Conservation (phyloP, 139 green algal species). For the Chlorella ohadii region DNA sequence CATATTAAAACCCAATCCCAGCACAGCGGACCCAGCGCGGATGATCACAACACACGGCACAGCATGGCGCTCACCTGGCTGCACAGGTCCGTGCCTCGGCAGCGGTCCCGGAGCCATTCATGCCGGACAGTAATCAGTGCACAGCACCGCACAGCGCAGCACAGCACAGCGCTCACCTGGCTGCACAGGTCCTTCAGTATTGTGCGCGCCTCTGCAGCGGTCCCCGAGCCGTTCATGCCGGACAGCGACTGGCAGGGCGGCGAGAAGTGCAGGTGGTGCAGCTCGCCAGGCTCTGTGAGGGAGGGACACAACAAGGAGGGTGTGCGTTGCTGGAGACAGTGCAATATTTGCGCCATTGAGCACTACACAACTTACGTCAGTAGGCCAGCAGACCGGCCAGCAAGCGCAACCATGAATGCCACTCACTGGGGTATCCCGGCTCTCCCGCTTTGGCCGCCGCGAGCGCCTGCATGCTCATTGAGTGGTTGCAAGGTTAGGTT, state of each 20-base stretch:
- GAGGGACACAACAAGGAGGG: background rate
- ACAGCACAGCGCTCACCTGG: background rate
- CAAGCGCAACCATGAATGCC: too few species aligned
- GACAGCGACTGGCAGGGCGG: conserved; percentile 17
- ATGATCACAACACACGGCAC: background rate
- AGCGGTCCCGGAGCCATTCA: background rate
- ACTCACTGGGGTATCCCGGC: background rate
- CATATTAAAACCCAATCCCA: too few species aligned
- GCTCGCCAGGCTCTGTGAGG: background rate
- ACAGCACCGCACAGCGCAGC: too few species aligned
- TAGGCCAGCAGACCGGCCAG: too few species aligned
- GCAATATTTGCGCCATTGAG: too few species aligned
- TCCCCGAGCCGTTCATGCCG: background rate
- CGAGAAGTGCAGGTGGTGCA: conserved; percentile 4
- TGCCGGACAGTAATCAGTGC: background rate
- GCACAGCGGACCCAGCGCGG: too few species aligned
- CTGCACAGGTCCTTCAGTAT: background rate
- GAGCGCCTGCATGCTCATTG: background rate
- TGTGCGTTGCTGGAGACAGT: background rate
- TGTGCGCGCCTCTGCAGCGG: too few species aligned
- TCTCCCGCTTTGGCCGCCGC: background rate
- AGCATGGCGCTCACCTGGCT: background rate
- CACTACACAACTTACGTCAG: too few species aligned
- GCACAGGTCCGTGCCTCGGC: background rate
- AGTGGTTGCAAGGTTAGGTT: too few species aligned